phyloP scores from a whole-genome alignment of 1,284 basidiomycete genomes.

The Amylostereum areolatum region DNA sequence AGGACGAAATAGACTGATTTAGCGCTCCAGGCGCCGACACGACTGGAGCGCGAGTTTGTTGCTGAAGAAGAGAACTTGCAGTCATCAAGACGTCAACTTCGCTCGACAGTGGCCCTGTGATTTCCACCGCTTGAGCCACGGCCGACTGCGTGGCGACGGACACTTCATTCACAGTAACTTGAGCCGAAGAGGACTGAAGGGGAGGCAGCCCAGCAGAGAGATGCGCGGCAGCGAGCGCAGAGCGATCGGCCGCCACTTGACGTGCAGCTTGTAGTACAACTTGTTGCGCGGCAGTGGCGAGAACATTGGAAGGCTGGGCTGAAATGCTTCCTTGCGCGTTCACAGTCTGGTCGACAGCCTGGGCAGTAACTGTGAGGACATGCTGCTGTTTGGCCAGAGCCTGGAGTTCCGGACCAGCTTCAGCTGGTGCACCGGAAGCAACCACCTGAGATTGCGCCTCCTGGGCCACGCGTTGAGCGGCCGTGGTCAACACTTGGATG shows the following conservation, averaged over 20 bases:
- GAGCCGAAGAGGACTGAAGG: slow-evolving; percentile 38
- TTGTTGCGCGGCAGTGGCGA: slow-evolving; percentile 69
- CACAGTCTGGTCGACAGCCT: slow-evolving; percentile 65
- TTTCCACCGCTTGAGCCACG: slow-evolving; percentile 63
- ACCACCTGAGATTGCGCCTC: slow-evolving; percentile 65
- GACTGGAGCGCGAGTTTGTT: slow-evolving; percentile 22
- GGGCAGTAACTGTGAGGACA: slow-evolving; percentile 69
- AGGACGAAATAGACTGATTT: not conserved
- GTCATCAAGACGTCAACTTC: slow-evolving; percentile 66
- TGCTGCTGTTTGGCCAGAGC: slow-evolving; percentile 74
- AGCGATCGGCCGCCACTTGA: slow-evolving; percentile 51
- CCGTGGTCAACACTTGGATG: slow-evolving; percentile 67
- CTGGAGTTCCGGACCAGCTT: slow-evolving; percentile 46
- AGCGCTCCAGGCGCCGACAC: slow-evolving; percentile 6
- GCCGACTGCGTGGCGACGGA: slow-evolving; percentile 72
- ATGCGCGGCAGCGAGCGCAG: slow-evolving; percentile 33
- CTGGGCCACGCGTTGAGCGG: slow-evolving; percentile 69
- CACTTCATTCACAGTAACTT: slow-evolving; percentile 71
- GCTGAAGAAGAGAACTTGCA: slow-evolving; percentile 56
- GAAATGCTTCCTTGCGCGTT: slow-evolving; percentile 39
- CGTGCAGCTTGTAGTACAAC: slow-evolving; percentile 76
- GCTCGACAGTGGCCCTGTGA: slow-evolving; percentile 52
- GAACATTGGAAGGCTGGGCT: slow-evolving; percentile 34
- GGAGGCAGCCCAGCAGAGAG: slow-evolving; percentile 32
- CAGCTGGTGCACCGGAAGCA: slow-evolving; percentile 37